phyloP scores from a whole-genome alignment of 2,329 filamentous ascomycete species.

The Saccharata proteae region DNA sequence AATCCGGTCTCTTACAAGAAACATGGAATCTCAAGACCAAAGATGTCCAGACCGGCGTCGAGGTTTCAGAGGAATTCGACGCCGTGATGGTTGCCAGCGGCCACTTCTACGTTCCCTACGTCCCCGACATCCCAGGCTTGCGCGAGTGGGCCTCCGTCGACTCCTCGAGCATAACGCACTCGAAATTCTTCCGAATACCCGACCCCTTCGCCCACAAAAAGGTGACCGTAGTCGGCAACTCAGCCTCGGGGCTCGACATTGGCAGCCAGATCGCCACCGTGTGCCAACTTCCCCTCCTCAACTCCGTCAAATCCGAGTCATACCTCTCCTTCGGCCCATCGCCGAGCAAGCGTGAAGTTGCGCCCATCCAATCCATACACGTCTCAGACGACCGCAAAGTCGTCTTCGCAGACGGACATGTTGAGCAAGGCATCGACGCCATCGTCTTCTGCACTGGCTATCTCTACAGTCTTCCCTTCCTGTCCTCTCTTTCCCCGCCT shows the following conservation, averaged over 20 bases:
- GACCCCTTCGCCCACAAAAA: conserved; percentile 53
- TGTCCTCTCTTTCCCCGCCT: conserved; percentile 33
- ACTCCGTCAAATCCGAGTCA: conserved; percentile 46
- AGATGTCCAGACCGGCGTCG: conserved; percentile 34
- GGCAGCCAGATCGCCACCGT: conserved; percentile 58
- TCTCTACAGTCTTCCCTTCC: conserved; percentile 71
- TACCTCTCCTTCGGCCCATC: conserved; percentile 27
- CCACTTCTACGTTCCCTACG: conserved; percentile 35
- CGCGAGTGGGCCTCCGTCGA: conserved; percentile 26
- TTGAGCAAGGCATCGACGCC: conserved; percentile 58
- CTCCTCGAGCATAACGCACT: conserved; percentile 36
- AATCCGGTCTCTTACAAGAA: conserved; percentile 8
- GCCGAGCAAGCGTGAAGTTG: conserved; percentile 42
- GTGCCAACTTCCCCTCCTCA: conserved; percentile 48
- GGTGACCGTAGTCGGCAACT: conserved; percentile 73
- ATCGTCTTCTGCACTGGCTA: conserved; percentile 86
- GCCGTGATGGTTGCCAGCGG: conserved; percentile 37
- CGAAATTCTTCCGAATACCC: conserved; percentile 65
- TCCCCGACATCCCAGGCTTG: conserved; percentile 31
- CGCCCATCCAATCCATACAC: conserved; percentile 42
- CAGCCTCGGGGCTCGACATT: conserved; percentile 75
- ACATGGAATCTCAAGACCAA: conserved; percentile 50
- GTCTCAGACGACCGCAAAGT: conserved; percentile 46
- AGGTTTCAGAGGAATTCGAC: conserved; percentile 40
- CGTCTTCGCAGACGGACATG: conserved; percentile 51